These are phyloP conservation scores for Cladosporium sp. DNA, from an alignment of 2,329 filamentous ascomycete genomes.

Conservation along the genomic window DNA sequence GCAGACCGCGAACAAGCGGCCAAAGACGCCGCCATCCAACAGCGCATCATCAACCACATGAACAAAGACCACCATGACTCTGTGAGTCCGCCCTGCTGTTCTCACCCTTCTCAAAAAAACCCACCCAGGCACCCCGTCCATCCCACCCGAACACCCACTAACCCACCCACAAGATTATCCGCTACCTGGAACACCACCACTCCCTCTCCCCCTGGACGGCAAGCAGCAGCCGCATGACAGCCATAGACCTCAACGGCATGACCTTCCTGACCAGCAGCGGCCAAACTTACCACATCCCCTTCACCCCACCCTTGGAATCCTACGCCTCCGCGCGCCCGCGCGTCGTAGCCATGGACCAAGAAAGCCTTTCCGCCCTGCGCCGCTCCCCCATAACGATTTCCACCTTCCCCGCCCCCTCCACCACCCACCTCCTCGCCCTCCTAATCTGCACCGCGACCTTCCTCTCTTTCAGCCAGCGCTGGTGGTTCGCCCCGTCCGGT, in stretches of 20 bases:
- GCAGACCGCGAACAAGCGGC: background rate
- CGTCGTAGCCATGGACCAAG: constrained; percentile 68
- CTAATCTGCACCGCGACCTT: constrained; percentile 53
- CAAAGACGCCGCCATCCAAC: constrained; percentile 48
- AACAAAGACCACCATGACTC: constrained; percentile 69
- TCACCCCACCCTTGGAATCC: constrained; percentile 66
- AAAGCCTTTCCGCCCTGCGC: constrained; percentile 53
- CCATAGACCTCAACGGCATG: constrained; percentile 62
- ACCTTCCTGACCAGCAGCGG: constrained; percentile 51
- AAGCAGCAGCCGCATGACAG: constrained; percentile 57
- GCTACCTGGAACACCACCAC: constrained; percentile 73
- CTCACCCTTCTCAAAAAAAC: background rate
- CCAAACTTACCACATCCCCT: constrained; percentile 51
- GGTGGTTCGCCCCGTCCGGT: constrained; percentile 50
- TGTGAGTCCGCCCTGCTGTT: background rate
- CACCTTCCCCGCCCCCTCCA: constrained; percentile 49
- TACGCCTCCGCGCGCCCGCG: constrained; percentile 65
- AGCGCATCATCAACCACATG: constrained; percentile 76
- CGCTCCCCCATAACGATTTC: constrained; percentile 54
- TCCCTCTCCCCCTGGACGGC: constrained; percentile 54
- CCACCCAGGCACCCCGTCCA: background rate
- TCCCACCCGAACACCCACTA: constrained; percentile 6
- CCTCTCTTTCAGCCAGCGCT: constrained; percentile 45
- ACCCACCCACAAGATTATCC: constrained; percentile 53
- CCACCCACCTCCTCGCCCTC: constrained; percentile 53